These are phyloP conservation scores for Plasmodium relictum DNA, from an alignment of 169 alveolate genomes.

Conservation along the genomic window DNA sequence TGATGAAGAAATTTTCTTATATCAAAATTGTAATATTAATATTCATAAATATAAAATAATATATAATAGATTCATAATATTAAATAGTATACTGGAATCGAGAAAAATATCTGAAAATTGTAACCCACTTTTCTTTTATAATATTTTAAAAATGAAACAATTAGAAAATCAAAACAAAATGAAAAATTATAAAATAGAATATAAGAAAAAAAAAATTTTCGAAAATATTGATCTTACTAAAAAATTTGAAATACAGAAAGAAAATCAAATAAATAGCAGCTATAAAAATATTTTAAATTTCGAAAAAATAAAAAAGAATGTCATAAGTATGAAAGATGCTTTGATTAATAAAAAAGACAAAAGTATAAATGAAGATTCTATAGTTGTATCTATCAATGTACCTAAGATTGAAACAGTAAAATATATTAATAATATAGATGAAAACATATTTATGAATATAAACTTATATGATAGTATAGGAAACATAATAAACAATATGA, in stretches of 20 bases:
- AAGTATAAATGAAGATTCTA: neutral
- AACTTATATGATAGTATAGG: conserved; percentile 75
- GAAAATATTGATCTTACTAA: neutral
- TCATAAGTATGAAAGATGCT: neutral
- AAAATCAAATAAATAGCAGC: neutral
- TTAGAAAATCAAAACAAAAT: conserved; percentile 63
- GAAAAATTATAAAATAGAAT: conserved; percentile 38
- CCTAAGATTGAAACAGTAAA: conserved; percentile 69
- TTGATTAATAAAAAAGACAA: neutral
- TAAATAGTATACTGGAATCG: conserved; percentile 55
- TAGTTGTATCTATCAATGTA: conserved; percentile 50
- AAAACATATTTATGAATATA: conserved; percentile 75
- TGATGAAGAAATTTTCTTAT: conserved; percentile 74
- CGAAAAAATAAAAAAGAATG: neutral
- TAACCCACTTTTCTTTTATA: conserved; percentile 65
- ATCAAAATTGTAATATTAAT: conserved; percentile 74
- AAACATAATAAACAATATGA: conserved; percentile 59
- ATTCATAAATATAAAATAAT: conserved; percentile 67
- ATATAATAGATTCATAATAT: conserved; percentile 59
- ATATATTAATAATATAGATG: conserved; percentile 76
- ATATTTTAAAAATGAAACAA: conserved; percentile 64
- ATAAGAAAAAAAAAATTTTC: conserved; percentile 17
- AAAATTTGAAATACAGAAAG: neutral
- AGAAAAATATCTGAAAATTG: conserved; percentile 31
- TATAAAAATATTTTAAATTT: neutral